Conservation (phyloP, 768 basidiomycete genomes). For the Pleurotus djamor region DNA sequence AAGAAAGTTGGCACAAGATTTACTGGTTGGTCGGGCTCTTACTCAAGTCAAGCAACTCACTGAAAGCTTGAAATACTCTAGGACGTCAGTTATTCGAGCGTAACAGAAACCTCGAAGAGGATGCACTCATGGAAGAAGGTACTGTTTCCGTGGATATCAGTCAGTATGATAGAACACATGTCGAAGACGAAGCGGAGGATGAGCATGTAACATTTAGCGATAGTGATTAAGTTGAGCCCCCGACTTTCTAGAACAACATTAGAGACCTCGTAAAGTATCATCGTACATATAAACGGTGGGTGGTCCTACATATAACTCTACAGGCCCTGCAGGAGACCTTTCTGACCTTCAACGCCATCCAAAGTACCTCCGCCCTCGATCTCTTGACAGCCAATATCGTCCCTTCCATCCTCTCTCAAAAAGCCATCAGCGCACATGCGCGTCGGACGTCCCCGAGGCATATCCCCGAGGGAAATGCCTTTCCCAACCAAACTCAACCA, state of each 20-base stretch:
- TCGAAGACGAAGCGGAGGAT: slow-evolving; percentile 66
- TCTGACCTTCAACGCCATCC: slow-evolving; percentile 49
- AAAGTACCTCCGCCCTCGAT: slow-evolving; percentile 52
- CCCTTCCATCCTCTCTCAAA: slow-evolving; percentile 54
- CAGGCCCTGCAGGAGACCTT: slow-evolving; percentile 60
- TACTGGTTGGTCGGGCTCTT: slow-evolving; percentile 52
- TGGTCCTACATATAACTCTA: slow-evolving; percentile 24
- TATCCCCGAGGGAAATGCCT: slow-evolving; percentile 37
- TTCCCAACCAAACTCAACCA: slow-evolving; percentile 63
- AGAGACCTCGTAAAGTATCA: neutral
- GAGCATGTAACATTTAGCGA: slow-evolving; percentile 77
- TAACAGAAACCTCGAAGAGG: slow-evolving; percentile 77
- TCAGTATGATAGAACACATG: slow-evolving; percentile 75
- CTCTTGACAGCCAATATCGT: slow-evolving; percentile 56
- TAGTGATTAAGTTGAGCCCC: slow-evolving; percentile 57
- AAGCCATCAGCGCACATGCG: slow-evolving; percentile 55
- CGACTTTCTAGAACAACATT: too few species aligned
- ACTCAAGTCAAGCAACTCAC: neutral
- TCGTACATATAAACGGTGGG: neutral
- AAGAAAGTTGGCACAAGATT: slow-evolving; percentile 60
- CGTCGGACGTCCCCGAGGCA: slow-evolving; percentile 26
- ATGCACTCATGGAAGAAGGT: slow-evolving; percentile 80
- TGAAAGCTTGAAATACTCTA: slow-evolving; percentile 24
- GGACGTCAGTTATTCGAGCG: slow-evolving; percentile 93
- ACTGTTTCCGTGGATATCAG: slow-evolving; percentile 85